phyloP scores from a whole-genome alignment of 2,329 filamentous ascomycete species.

The Xylariaceae sp. region DNA sequence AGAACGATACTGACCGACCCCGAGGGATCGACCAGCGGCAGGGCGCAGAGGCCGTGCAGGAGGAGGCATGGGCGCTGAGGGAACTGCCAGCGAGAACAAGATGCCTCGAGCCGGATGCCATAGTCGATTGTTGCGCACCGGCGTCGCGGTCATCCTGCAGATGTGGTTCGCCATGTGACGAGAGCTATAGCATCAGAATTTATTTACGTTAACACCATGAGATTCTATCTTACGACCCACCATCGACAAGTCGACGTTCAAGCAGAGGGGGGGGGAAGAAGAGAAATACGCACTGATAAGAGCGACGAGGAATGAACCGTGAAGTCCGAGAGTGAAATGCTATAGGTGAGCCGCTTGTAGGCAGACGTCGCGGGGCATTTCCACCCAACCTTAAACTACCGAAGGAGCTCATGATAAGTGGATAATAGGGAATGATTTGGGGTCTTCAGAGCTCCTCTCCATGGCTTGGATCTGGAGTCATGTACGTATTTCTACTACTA shows the following conservation, averaged over 20 bases:
- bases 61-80: conserved; percentile 13
- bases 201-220: conserved; percentile 1
- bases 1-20: conserved; percentile 1
- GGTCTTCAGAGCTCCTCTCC: conserved; percentile 24
- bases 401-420: conserved; percentile 24
- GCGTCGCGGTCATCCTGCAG: conserved; percentile 27
- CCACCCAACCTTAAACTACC: conserved; percentile 26
- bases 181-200: conserved; percentile 1
- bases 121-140: conserved; percentile 26
- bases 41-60: conserved; percentile 13
- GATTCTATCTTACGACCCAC: too few species aligned
- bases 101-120: conserved; percentile 35
- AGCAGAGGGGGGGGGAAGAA: neutral
- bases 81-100: conserved; percentile 27
- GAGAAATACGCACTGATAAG: neutral
- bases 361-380: conserved; percentile 29
- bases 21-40: conserved; percentile 3
- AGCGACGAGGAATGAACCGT: conserved; percentile 20
- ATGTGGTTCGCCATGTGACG: conserved; percentile 10
- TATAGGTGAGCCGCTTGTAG: conserved; percentile 14
- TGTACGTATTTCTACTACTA: too few species aligned
- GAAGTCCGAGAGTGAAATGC: conserved; percentile 8
- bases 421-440: conserved; percentile 10
- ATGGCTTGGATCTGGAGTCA: conserved; percentile 19
- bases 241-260: too few species aligned